These are phyloP conservation scores for Hypoxylon perforatum DNA, from an alignment of 495 filamentous ascomycete genomes.

Conservation along the genomic window DNA sequence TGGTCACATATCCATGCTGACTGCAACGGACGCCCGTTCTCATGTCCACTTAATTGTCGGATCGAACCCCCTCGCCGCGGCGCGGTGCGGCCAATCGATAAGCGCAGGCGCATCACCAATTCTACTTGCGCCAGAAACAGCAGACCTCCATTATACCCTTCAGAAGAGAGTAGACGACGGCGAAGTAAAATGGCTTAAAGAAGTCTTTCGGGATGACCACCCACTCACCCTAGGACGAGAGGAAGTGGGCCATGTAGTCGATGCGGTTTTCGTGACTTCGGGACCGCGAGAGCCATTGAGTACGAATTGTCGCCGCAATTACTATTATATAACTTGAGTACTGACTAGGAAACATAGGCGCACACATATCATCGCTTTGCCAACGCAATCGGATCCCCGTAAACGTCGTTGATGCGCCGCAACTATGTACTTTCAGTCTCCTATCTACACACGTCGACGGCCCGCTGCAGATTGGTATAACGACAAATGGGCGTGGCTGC, in stretches of 20 bases:
- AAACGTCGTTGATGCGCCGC: conserved; percentile 89
- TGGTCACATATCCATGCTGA: conserved; percentile 71
- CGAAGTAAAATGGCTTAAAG: conserved; percentile 75
- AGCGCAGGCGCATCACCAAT: conserved; percentile 88
- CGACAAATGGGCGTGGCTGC: conserved; percentile 94
- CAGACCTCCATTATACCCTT: conserved; percentile 76
- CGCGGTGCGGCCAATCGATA: conserved; percentile 81
- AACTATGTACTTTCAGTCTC: conserved; percentile 89
- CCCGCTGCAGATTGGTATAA: conserved; percentile 93
- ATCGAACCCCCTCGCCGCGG: conserved; percentile 84
- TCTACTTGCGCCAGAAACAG: conserved; percentile 77
- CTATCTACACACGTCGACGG: conserved; percentile 90
- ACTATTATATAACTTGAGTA: not conserved
- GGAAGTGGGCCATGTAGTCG: conserved; percentile 82
- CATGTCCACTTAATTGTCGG: conserved; percentile 91
- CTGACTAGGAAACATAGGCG: conserved; percentile 51
- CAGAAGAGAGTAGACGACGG: conserved; percentile 77
- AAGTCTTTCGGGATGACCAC: conserved; percentile 78
- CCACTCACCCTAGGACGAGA: conserved; percentile 79
- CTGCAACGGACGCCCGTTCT: conserved; percentile 76
- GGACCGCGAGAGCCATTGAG: conserved; percentile 59
- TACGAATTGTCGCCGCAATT: conserved; percentile 51
- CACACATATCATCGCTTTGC: conserved; percentile 80
- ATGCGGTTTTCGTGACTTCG: conserved; percentile 90
- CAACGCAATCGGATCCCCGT: conserved; percentile 84